Evolutionary conservation across 306 rosid genomes (phyloP), one percentile per base, ranked within the genome.

Genomic region (Begonia loranthoides): DNA sequence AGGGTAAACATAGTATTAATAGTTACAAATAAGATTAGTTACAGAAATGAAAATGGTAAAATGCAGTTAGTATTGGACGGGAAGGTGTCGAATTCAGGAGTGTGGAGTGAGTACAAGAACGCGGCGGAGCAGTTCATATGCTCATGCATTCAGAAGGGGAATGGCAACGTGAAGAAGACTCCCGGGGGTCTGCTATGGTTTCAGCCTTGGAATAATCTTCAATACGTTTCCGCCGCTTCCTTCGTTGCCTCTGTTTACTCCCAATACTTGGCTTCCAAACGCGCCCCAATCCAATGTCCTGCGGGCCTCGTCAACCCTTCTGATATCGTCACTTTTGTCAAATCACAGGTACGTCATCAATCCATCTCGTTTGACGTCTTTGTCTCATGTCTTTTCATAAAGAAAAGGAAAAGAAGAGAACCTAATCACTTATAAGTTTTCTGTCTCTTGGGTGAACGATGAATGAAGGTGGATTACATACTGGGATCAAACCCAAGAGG

Each of bases 321-420:
- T 3, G 77, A 75, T 52, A 71, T 79, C 46, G 49, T 24, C 1
- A 51, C 70, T 4, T 24, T 77, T 1, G 79, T 70, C 16, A 53
- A 38, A 15, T 61, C 77, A 6, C 88, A 84, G 73, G 81, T 81
- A n/a, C n/a, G n/a, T n/a, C n/a, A n/a, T n/a, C n/a, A n/a, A n/a
- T n/a, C n/a, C n/a, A n/a, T n/a, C n/a, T n/a, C n/a, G n/a, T n/a
- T n/a, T n/a, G n/a, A n/a, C n/a, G n/a, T n/a, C n/a, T n/a, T n/a
- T n/a, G n/a, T n/a, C n/a, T n/a, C n/a, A 62, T 41, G 15, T 4
- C 4, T 48, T 15, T 36, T 44, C 4, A 17, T 22, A 13, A 22
- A 4, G 3, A 22, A 22, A 4, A 22, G 4, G 28, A 2, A 22
- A 22, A 2, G 28, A 28, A 28, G 36, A 28, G 4, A 28, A 5